A percentile compares a stretch with the other conserved stretches of the same genome.
These are phyloP conservation scores for Citrus medica DNA, from an alignment of 345 rosid species.

Conservation along the genomic window DNA sequence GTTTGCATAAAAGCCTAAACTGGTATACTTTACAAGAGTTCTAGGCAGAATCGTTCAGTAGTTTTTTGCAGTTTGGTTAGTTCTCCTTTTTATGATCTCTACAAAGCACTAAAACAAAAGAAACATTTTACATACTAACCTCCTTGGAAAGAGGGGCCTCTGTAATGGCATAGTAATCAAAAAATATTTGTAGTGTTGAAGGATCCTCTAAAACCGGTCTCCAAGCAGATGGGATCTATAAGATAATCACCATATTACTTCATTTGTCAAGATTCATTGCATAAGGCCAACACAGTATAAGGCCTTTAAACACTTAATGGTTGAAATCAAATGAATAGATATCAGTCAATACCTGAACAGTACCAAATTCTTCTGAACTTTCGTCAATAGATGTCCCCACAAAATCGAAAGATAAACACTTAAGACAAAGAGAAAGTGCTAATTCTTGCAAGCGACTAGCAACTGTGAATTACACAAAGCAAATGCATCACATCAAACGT, in stretches of 20 bases:
- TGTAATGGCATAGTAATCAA: conserved; percentile 85
- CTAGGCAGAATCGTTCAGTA: not conserved
- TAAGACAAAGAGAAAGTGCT: conserved; percentile 92
- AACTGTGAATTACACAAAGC: conserved; percentile 40
- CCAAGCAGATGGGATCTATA: conserved; percentile 91
- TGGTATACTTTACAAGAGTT: not conserved
- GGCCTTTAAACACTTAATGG: not conserved
- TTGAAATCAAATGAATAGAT: not conserved
- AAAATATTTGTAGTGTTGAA: conserved; percentile 86
- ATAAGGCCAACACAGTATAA: conserved; percentile 9
- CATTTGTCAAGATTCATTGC: not conserved
- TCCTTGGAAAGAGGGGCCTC: conserved; percentile 89
- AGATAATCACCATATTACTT: conserved; percentile 12
- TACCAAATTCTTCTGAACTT: conserved; percentile 99
- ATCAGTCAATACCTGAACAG: conserved; percentile 74
- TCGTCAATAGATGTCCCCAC: conserved; percentile 98
- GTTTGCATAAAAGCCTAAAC: not conserved
- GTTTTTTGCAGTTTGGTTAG: not conserved
- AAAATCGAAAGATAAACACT: conserved; percentile 96
- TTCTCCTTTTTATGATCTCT: not conserved
- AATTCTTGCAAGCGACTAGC: conserved; percentile 78
- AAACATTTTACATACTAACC: conserved; percentile 39
- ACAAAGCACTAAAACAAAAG: not conserved
- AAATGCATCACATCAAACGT: conserved; percentile 13
- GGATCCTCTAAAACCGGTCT: conserved; percentile 87